phyloP scores from a whole-genome alignment of 2,329 filamentous ascomycete species.

The Pestalotiopsis fici region DNA sequence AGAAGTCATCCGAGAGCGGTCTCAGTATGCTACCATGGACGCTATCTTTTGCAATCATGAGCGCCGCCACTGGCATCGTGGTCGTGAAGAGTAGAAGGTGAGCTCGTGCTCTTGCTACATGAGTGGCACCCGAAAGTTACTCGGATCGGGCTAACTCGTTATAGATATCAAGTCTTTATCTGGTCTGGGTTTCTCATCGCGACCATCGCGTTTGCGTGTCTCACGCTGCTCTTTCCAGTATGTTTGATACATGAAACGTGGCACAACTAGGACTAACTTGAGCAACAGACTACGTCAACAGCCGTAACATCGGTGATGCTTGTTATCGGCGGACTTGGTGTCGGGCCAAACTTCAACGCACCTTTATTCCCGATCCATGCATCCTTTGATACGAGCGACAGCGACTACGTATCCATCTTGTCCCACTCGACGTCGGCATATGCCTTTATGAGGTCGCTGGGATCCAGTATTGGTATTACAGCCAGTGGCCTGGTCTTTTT shows the following conservation, averaged over 20 bases:
- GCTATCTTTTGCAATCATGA: conserved; percentile 1
- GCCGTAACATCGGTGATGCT: neutral
- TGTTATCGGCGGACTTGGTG: neutral
- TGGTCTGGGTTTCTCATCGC: neutral
- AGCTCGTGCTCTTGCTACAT: neutral
- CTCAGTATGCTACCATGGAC: conserved; percentile 6
- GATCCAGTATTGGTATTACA: conserved; percentile 2
- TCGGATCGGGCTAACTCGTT: neutral
- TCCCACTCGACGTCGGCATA: neutral
- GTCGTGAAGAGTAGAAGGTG: neutral
- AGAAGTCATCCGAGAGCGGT: neutral
- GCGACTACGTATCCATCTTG: neutral
- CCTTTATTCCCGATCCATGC: neutral
- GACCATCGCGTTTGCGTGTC: neutral
- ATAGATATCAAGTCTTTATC: neutral
- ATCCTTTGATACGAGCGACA: neutral
- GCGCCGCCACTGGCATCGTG: neutral
- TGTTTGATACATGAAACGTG: neutral
- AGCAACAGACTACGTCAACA: neutral
- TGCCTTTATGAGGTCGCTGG: neutral
- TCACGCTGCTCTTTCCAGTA: neutral
- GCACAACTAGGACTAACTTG: neutral
- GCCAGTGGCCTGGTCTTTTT: conserved; percentile 6
- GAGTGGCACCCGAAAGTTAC: neutral
- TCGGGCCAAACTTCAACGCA: conserved; percentile 1